Evolutionary conservation across 768 basidiomycete species (phyloP).

Genomic region (Suillus brevipes): DNA sequence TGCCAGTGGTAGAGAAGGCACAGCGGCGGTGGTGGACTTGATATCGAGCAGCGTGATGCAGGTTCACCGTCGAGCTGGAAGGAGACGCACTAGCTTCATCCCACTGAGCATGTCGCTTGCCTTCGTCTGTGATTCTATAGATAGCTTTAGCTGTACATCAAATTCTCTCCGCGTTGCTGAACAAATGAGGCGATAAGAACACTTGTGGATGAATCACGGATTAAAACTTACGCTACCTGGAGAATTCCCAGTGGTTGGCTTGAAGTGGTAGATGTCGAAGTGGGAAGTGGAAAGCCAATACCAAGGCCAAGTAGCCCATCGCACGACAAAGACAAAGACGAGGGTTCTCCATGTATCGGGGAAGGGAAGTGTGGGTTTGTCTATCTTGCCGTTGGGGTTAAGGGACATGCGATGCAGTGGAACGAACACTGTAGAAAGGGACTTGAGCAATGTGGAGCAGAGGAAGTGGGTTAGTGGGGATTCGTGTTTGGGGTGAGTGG

Average conservation of each 20-base stretch:
- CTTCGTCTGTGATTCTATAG: conserved; percentile 93
- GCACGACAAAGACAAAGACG: too few species aligned
- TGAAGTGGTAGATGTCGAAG: too few species aligned
- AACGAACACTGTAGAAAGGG: conserved; percentile 70
- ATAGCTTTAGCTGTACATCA: conserved; percentile 95
- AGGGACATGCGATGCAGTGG: conserved; percentile 94
- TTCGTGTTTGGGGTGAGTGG: too few species aligned
- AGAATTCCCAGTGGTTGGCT: conserved; percentile 72
- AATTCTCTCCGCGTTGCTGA: conserved; percentile 86
- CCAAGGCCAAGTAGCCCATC: too few species aligned
- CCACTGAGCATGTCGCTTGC: conserved; percentile 85
- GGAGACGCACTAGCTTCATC: conserved; percentile 59
- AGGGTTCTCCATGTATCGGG: too few species aligned
- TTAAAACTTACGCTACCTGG: conserved; percentile 61
- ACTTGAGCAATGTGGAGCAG: neutral
- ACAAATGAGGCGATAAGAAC: conserved; percentile 17
- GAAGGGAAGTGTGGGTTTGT: conserved; percentile 98
- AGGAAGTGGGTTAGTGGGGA: too few species aligned
- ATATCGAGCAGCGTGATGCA: conserved; percentile 47
- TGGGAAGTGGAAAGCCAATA: too few species aligned
- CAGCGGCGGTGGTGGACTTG: too few species aligned
- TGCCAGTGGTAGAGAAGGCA: too few species aligned
- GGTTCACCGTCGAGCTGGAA: conserved; percentile 62
- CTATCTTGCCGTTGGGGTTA: conserved; percentile 98
- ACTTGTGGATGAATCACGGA: conserved; percentile 5